Evolutionary conservation across 495 filamentous ascomycete species (phyloP), one percentile per base, ranked within the genome.

Genomic region (Lentithecium fluviatile): DNA sequence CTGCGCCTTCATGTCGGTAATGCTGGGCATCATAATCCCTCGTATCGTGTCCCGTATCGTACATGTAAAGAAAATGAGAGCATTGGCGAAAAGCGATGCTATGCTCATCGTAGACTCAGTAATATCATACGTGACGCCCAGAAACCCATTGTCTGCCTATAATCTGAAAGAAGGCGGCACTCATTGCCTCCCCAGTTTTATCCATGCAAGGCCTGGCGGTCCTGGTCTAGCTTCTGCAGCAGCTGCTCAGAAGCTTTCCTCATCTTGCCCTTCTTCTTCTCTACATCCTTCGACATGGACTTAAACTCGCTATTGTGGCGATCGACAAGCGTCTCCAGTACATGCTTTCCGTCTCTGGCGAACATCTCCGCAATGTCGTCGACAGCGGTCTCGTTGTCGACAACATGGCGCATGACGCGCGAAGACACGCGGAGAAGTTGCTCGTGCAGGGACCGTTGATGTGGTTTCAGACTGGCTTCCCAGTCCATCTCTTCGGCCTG

Each of bases 401-500:
- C 60, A 36, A 68, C 40, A 26, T 64, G 55, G 3, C 60, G 55
- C 21, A 58, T 7, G 36, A 64, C 23, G 15, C 52, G 60, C 46
- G 45, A 52, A 6, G 60, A 60, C n/a, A 68, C 40, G 29, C 60
- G 50, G 13, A 42, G 29, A 11, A 68, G 42, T 20, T 53, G 29
- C 8, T 64, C 60, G 10, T 19, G 11, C 20, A 64, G 45, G 21
- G 20, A 29, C n/a, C 56, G 60, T 20, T 68, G 65, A 23, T 68
- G 60, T 13, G 65, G 65, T 36, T 68, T n/a, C 10, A 68, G 56
- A 17, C 46, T 49, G 2, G 50, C 42, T 26, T 68, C 60, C 65
- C 65, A 68, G 20, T 60, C 56, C 45, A 49, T 51, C n/a, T 64
- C 60, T 47, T 68, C 65, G 15, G 51, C 52, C 2, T 56, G 32